A percentile compares a stretch with the other conserved stretches of the same genome.
Conservation (phyloP, 2,329 filamentous ascomycete species). For the Thermomyces lanuginosus region DNA sequence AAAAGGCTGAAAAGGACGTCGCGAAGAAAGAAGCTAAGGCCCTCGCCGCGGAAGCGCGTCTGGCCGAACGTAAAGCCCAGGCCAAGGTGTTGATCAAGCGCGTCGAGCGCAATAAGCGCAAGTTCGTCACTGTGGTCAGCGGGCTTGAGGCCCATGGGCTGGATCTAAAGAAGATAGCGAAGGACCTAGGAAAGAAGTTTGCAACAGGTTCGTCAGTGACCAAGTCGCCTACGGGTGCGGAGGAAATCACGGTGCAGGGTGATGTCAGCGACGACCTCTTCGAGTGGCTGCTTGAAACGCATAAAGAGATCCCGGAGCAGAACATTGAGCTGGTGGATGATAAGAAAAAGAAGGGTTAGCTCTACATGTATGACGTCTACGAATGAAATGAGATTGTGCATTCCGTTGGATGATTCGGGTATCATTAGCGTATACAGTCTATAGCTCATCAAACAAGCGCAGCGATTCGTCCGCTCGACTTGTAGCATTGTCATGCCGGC, state of each 20-base stretch:
- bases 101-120: constrained; percentile 95
- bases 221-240: constrained; percentile 66
- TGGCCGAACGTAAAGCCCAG: constrained; percentile 65
- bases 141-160: constrained; percentile 82
- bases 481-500: too few relatives aligned
- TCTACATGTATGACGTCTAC: constrained; percentile 3
- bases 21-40: constrained; percentile 95
- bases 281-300: constrained; percentile 78
- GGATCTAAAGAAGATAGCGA: constrained; percentile 87
- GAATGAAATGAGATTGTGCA: constrained; percentile 4
- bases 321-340: constrained; percentile 92
- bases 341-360: constrained; percentile 62
- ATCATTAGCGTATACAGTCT: constrained; percentile 9
- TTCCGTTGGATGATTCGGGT: constrained; percentile 7
- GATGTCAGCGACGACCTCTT: constrained; percentile 90
- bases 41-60: constrained; percentile 67
- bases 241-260: constrained; percentile 96
- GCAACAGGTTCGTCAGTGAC: constrained; percentile 87
- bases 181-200: constrained; percentile 97
- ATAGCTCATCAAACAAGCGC: constrained; percentile 6
- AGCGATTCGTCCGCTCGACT: constrained; percentile 2
- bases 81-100: constrained; percentile 84
- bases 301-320: constrained; percentile 79
- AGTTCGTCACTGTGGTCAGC: constrained; percentile 83
- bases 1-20: constrained; percentile 88